phyloP scores from a whole-genome alignment of 2,329 filamentous ascomycete genomes.

The Calonectria henricotiae region DNA sequence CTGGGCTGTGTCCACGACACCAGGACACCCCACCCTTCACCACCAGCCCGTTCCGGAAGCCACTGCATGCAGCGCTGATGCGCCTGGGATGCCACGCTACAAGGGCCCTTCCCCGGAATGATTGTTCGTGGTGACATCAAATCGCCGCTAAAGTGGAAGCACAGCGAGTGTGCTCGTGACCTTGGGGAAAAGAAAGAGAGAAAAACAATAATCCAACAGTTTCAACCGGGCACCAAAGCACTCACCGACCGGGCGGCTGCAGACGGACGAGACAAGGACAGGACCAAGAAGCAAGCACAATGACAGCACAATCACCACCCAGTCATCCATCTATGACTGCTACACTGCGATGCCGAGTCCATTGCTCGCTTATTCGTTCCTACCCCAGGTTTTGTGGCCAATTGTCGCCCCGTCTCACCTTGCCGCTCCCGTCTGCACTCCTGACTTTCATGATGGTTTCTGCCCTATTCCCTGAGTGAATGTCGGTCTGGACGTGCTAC shows the following conservation, averaged over 20 bases:
- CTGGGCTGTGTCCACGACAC: conserved; percentile 5
- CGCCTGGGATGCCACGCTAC: conserved; percentile 30
- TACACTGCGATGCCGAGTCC: not conserved
- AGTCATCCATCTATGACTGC: conserved; percentile 4
- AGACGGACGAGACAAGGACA: conserved; percentile 12
- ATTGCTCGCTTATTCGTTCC: conserved; percentile 20
- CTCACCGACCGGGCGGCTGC: conserved; percentile 38
- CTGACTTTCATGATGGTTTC: not conserved
- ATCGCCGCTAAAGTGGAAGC: conserved; percentile 34
- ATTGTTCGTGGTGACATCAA: conserved; percentile 44
- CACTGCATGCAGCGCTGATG: conserved; percentile 36
- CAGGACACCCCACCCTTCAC: conserved; percentile 25
- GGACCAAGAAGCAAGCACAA: conserved; percentile 4
- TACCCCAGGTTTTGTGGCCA: conserved; percentile 23
- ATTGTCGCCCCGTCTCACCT: conserved; percentile 18
- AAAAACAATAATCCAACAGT: conserved; percentile 26
- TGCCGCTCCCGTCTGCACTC: conserved; percentile 7
- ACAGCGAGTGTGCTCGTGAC: conserved; percentile 45
- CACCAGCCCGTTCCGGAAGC: conserved; percentile 34
- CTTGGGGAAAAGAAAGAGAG: conserved; percentile 19
- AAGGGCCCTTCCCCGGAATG: conserved; percentile 39
- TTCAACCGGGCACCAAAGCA: conserved; percentile 30
- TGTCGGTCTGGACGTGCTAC: conserved; percentile 24
- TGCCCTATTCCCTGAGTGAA: conserved; percentile 18
- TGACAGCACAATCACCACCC: conserved; percentile 6